Percentiles rank a stretch among this genome's conserved stretches.
Evolutionary conservation across 768 basidiomycete genomes (phyloP).

Genomic region (Mycena latifolia): DNA sequence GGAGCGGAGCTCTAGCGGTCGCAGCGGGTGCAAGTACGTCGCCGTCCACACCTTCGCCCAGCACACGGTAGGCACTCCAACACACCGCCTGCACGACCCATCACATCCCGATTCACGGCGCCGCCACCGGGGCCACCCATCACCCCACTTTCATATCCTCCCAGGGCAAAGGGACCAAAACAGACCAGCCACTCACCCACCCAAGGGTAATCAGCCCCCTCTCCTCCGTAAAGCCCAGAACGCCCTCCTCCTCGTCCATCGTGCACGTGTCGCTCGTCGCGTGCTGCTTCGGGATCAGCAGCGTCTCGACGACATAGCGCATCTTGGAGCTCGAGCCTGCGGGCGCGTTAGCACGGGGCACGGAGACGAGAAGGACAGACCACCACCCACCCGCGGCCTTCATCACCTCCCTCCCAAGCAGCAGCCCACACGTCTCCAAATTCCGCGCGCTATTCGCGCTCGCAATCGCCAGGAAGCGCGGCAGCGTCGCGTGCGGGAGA

Average conservation of each 20-base stretch:
- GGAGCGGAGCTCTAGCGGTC: no score
- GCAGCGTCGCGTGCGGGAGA: conserved; percentile 81
- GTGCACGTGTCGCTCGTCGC: conserved; percentile 93
- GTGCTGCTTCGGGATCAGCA: conserved; percentile 91
- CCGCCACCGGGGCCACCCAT: no score
- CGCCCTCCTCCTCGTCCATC: conserved; percentile 92
- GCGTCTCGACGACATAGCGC: conserved; percentile 75
- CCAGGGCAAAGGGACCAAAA: no score
- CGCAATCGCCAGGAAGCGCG: conserved; percentile 82
- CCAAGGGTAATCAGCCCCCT: conserved; percentile 87
- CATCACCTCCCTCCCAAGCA: conserved; percentile 72
- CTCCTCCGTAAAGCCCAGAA: conserved; percentile 87
- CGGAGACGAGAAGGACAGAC: not conserved
- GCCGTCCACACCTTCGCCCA: no score
- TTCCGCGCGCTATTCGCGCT: conserved; percentile 82
- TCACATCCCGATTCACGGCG: no score
- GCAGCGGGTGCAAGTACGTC: no score
- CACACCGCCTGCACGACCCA: no score
- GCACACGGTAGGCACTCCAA: no score
- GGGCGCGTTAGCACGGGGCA: not conserved
- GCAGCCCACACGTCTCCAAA: conserved; percentile 88
- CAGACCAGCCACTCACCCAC: conserved; percentile 72
- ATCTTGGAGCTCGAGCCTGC: conserved; percentile 41
- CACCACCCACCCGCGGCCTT: not conserved
- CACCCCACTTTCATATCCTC: no score